Base-by-base conservation (phyloP, 768 basidiomycete genomes). In the Russula dissimulans region DNA sequence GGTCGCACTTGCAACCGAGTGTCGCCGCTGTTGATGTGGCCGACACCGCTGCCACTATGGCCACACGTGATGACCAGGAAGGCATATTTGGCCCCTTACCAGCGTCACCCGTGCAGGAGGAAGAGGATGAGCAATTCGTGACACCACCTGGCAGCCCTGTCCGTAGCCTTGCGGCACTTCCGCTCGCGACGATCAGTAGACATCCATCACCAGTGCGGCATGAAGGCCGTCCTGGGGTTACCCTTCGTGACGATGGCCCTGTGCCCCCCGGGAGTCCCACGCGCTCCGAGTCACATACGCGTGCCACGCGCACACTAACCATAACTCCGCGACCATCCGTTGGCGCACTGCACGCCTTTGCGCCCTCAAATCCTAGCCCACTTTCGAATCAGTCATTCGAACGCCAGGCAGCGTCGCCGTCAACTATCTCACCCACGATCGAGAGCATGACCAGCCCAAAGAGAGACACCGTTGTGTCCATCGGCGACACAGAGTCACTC, bases 291-390 rank as follows among this genome's bases (percentile, higher is more conserved):
- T 15, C 36, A 31, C 61, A 54, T 36, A 31, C 48, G 18, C 56
- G 61, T 31, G 15, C 46, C 4, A 26, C 22, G 45, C 51, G 51
- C 45, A 36, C 56, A 17, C 61, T 56, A 17, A 42, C 52, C 3
- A 44, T 62, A 47, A 57, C 61, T 3, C 56, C 63, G 9, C 56
- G 50, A 32, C 56, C 56, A 6, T 57, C 56, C 8, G 38, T 54
- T 3, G 43, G 44, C 31, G 60, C 45, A 1, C 54, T 47, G 38
- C 63, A 56, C 46, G 43, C 57, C 10, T 66, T 66, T 34, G 53
- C 56, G 10, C 65, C 65, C 44, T 49, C 65, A 11, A 64, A 52
- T n/a, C 59, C 65, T 22, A 66, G 65, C n/a, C 65, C 65, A 26
- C 59, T 66, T 26, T 53, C 65, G 32, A 64, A 59, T 38, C 64